Evolutionary conservation across 1,139 yeast species (phyloP), one percentile per base, ranked within the genome.

Genomic region (Blastobotrys ciferrii): DNA sequence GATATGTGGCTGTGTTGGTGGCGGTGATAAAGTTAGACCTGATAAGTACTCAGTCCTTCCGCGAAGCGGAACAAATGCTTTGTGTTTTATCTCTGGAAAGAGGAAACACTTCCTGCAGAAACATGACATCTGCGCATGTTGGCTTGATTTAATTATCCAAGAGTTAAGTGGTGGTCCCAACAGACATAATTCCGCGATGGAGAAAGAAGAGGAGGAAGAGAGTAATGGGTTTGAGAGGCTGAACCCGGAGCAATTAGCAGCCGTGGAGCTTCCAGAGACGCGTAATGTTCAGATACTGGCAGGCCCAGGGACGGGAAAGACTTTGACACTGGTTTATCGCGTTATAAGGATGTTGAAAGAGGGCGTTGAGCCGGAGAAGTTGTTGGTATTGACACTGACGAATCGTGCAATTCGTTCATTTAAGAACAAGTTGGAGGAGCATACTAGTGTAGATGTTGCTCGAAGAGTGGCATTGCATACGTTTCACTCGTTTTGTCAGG

Each of bases 251-350:
- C 96, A 88, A 62, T 59, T 57, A n/a, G 56, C 64, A 46, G 95
- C 95, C 0, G 91, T 83, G 1, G 71, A 76, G 1, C 72, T 81
- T 3, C 77, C 82, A 0, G 60, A 69, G 1, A 60, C 68, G 23
- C 78, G 80, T 0, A 74, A 77, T 30, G 69, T 88, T 32, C 95
- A 87, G 63, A 80, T 89, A 23, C 74, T 88, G 30, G 97, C 97
- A 0, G 97, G 97, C 0, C 97, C 97, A 0, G 97, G 98, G 1
- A 85, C 82, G 1, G 77, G 77, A 3, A 86, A 89, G 65, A 89
- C 97, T 2, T 84, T 82, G 59, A 89, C 91, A 2, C 68, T 91
- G 42, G 81, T 87, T 0, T 76, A 88, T 2, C 73, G 96, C 41
- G 92, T 87, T 7, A 38, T 38, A 7, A 77, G 80, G 59, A 69